Conservation (phyloP, 768 basidiomycete species). For the Daedaleopsis nitida region DNA sequence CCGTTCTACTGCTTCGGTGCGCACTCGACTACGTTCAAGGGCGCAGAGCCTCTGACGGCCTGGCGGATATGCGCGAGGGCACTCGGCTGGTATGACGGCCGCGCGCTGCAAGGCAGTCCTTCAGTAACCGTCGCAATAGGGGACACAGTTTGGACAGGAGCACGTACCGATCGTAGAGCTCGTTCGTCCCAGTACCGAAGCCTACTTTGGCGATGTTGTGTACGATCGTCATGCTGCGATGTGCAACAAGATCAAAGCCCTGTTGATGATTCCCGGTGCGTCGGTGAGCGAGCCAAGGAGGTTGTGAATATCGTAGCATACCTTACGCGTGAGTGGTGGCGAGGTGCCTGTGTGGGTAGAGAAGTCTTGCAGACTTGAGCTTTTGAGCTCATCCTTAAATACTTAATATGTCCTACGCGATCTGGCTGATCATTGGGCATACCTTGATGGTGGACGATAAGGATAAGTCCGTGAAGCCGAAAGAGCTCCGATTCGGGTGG, state of each 20-base stretch:
- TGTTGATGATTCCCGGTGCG: not conserved
- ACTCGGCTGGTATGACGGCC: slow-evolving; percentile 78
- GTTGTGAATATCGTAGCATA: not conserved
- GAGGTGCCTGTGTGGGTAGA: too few species aligned
- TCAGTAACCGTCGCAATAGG: slow-evolving; percentile 4
- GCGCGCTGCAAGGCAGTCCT: slow-evolving; percentile 46
- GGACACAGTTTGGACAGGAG: slow-evolving; percentile 33
- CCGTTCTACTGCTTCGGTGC: slow-evolving; percentile 25
- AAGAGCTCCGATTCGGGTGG: not conserved
- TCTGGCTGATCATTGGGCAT: not conserved
- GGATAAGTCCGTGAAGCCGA: not conserved
- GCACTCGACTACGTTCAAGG: slow-evolving; percentile 72
- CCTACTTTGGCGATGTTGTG: slow-evolving; percentile 72
- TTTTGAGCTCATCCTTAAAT: too few species aligned
- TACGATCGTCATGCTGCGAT: slow-evolving; percentile 37
- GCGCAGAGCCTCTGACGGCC: slow-evolving; percentile 38
- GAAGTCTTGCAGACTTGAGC: too few species aligned
- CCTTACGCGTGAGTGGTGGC: not conserved
- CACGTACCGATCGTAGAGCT: slow-evolving; percentile 70
- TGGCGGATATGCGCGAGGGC: slow-evolving; percentile 64
- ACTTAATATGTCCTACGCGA: not conserved
- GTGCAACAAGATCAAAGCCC: not conserved
- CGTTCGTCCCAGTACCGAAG: slow-evolving; percentile 81
- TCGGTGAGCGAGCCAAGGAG: not conserved
- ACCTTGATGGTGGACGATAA: not conserved